A percentile compares a stretch with the other conserved stretches of the same genome.
These are phyloP conservation scores for Candida pseudofarinosa DNA, from an alignment of 805 yeast species.

Conservation along the genomic window DNA sequence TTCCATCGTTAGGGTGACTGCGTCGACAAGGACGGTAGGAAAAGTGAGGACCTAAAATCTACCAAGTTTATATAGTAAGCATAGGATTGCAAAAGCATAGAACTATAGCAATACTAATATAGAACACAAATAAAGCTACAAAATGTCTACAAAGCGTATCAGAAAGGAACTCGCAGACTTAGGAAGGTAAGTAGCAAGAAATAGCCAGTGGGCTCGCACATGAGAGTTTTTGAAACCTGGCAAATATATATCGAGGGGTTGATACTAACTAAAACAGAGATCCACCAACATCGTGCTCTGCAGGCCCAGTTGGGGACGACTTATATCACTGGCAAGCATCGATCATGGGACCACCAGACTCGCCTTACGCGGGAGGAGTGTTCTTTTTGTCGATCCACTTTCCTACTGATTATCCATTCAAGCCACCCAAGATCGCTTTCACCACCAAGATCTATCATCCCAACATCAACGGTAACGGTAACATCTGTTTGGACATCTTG, in stretches of 20 bases:
- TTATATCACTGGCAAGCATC: conserved; percentile 99
- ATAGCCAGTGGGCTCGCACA: neutral
- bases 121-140: conserved; percentile 2
- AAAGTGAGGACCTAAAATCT: neutral
- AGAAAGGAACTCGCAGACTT: conserved; percentile 92
- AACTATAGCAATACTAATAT: neutral
- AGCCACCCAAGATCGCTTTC: conserved; percentile 88
- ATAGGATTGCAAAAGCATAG: neutral
- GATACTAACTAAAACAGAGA: conserved; percentile 52
- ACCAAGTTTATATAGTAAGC: neutral
- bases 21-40: neutral
- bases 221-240: neutral
- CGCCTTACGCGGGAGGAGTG: conserved; percentile 86
- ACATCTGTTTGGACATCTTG: conserved; percentile 92
- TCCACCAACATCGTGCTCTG: conserved; percentile 98
- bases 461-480: conserved; percentile 92
- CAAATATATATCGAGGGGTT: neutral
- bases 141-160: conserved; percentile 91
- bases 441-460: conserved; percentile 97
- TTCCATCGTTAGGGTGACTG: neutral
- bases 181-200: conserved; percentile 63
- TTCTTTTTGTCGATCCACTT: conserved; percentile 94
- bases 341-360: conserved; percentile 97
- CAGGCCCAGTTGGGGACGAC: conserved; percentile 98
- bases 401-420: conserved; percentile 99